Percentiles rank a stretch among this genome's conserved stretches.
Evolutionary conservation across 208 protist species (phyloP).

Genomic region (Angomonas ambiguus): DNA sequence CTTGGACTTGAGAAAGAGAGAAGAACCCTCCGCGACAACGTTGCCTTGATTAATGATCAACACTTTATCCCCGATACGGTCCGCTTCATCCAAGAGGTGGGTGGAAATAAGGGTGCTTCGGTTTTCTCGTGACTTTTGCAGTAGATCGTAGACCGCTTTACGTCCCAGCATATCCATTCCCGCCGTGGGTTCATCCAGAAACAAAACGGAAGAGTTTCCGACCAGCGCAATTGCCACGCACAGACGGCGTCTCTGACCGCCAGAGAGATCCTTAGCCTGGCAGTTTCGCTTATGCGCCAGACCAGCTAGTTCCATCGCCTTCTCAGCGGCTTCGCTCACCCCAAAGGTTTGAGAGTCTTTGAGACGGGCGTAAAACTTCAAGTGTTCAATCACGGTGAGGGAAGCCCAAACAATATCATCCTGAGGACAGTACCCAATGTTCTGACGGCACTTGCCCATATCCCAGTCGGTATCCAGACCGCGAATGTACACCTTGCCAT

Average conservation of each 20-base stretch:
- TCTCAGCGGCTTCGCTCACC: conserved; percentile 38
- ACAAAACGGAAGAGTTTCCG: conserved; percentile 57
- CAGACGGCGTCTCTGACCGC: conserved; percentile 80
- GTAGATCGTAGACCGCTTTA: conserved; percentile 64
- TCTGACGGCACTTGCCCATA: conserved; percentile 53
- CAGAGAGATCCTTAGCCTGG: conserved; percentile 46
- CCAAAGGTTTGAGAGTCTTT: conserved; percentile 63
- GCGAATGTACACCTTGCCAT: conserved; percentile 63
- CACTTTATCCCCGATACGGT: conserved; percentile 92
- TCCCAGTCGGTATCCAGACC: conserved; percentile 45
- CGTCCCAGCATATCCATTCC: conserved; percentile 86
- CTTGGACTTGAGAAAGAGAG: conserved; percentile 77
- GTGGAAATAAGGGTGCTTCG: conserved; percentile 77
- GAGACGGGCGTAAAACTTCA: conserved; percentile 89
- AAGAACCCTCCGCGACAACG: conserved; percentile 55
- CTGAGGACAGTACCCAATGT: conserved; percentile 94
- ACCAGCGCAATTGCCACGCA: conserved; percentile 86
- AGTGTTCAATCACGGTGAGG: conserved; percentile 90
- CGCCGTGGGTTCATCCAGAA: conserved; percentile 90
- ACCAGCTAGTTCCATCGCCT: conserved; percentile 47
- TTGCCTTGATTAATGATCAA: conserved; percentile 86
- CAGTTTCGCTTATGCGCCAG: conserved; percentile 55
- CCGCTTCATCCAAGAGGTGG: conserved; percentile 96
- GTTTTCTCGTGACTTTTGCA: conserved; percentile 36
- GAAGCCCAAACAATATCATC: conserved; percentile 88